These are phyloP conservation scores for Discostella stelligeroides DNA, from an alignment of 108 stramenopile genomes.

Conservation along the genomic window DNA sequence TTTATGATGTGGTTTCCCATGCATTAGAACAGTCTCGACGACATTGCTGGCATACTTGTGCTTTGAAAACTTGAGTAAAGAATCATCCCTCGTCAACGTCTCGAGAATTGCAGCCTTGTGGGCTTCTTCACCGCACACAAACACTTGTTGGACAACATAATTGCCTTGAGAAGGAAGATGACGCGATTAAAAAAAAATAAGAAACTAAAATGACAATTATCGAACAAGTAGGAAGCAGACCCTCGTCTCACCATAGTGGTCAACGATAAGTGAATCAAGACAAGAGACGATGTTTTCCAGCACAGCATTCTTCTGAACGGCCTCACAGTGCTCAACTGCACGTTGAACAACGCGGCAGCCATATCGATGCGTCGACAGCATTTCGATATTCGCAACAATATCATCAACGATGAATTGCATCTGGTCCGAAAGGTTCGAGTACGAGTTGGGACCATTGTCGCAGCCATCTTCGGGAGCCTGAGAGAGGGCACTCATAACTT, in stretches of 20 bases:
- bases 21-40: slow-evolving; percentile 92
- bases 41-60: slow-evolving; percentile 99
- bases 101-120: slow-evolving; percentile 70
- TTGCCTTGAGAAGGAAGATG: slow-evolving; percentile 60
- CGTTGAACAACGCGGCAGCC: slow-evolving; percentile 95
- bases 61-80: slow-evolving; percentile 75
- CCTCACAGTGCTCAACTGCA: slow-evolving; percentile 88
- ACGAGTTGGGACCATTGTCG: slow-evolving; percentile 30
- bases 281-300: slow-evolving; percentile 62
- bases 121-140: slow-evolving; percentile 70
- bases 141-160: slow-evolving; percentile 89
- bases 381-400: slow-evolving; percentile 75
- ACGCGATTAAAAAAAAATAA: no score
- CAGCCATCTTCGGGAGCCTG: slow-evolving; percentile 8
- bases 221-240: background rate
- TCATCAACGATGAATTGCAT: slow-evolving; percentile 93
- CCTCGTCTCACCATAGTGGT: slow-evolving; percentile 59
- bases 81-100: slow-evolving; percentile 69
- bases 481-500: slow-evolving; percentile 70
- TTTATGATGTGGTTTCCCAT: slow-evolving; percentile 77
- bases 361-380: slow-evolving; percentile 90
- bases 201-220: background rate
- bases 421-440: slow-evolving; percentile 59
- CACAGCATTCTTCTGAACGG: slow-evolving; percentile 59
- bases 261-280: slow-evolving; percentile 64